Evolutionary conservation across 495 filamentous ascomycete genomes (phyloP).

Genomic region (Elasticomyces elasticus): DNA sequence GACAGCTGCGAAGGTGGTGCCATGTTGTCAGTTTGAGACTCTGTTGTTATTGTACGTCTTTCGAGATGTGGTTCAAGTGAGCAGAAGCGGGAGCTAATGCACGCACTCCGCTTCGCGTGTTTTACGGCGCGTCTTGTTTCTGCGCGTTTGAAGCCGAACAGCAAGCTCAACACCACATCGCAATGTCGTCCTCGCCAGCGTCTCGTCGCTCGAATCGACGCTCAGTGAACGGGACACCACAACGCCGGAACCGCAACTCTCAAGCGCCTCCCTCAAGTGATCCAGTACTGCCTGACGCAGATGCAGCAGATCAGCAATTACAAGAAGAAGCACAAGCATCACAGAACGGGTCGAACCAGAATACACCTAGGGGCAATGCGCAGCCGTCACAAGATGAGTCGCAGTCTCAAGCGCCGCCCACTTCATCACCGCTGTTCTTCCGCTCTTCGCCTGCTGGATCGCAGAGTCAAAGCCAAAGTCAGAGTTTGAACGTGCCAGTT

Average conservation of each 20-base stretch:
- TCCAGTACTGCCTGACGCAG: slow-evolving; percentile 35
- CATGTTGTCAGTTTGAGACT: slow-evolving; percentile 52
- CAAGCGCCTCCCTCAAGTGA: slow-evolving; percentile 40
- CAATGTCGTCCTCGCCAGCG: slow-evolving; percentile 21
- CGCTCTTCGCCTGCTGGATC: slow-evolving; percentile 56
- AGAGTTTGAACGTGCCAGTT: slow-evolving; percentile 39
- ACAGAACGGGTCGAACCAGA: slow-evolving; percentile 7
- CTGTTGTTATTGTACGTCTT: too few species aligned
- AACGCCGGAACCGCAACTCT: slow-evolving; percentile 43
- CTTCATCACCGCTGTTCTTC: slow-evolving; percentile 77
- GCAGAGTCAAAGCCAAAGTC: slow-evolving; percentile 16
- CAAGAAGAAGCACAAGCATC: slow-evolving; percentile 36
- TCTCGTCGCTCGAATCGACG: slow-evolving; percentile 35
- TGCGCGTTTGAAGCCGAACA: not conserved
- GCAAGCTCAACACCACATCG: not conserved
- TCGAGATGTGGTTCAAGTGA: too few species aligned
- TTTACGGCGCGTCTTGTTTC: not conserved
- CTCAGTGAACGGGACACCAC: slow-evolving; percentile 48
- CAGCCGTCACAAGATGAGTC: slow-evolving; percentile 11
- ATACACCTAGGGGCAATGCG: slow-evolving; percentile 13
- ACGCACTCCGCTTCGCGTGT: not conserved
- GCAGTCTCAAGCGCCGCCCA: slow-evolving; percentile 29
- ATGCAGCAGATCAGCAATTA: slow-evolving; percentile 38
- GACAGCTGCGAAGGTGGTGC: slow-evolving; percentile 60
- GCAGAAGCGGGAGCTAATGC: too few species aligned